Conservation (phyloP, 139 green algal species). For the Dunaliella primolecta region DNA sequence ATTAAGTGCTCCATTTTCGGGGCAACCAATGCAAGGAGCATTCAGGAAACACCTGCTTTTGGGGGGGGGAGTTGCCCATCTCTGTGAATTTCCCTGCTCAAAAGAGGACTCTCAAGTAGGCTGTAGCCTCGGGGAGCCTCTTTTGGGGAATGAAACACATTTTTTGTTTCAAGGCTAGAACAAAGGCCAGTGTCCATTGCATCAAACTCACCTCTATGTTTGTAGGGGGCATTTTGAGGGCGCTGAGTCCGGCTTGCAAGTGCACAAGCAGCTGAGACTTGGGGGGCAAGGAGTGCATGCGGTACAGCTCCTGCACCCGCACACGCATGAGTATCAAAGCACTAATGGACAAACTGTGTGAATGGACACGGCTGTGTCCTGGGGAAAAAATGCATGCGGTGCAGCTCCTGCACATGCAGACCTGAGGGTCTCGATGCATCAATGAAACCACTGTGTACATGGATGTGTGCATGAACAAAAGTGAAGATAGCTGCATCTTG, state of each 20-base stretch:
- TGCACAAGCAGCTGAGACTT: conserved; percentile 73
- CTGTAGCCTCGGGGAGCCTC: not conserved
- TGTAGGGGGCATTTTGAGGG: conserved; percentile 74
- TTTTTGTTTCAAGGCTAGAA: not conserved
- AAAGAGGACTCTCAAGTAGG: not conserved
- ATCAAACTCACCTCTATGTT: conserved; percentile 17
- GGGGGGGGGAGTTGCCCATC: too few species aligned
- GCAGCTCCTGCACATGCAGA: not conserved
- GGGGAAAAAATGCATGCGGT: not conserved
- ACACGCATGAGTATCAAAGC: too few species aligned
- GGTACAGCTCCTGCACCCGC: conserved; percentile 76
- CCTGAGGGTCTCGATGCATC: not conserved
- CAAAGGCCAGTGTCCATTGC: not conserved
- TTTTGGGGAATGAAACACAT: not conserved
- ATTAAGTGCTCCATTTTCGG: not conserved
- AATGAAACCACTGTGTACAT: not conserved
- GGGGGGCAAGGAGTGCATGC: conserved; percentile 71
- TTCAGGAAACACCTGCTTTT: too few species aligned
- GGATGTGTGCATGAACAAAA: too few species aligned
- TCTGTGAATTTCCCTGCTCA: not conserved
- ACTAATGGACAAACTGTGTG: conserved; percentile 59
- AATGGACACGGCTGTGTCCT: too few species aligned
- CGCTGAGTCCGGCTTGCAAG: conserved; percentile 81
- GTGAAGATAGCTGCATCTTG: conserved; percentile 64
- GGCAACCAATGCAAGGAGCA: not conserved